Base-by-base conservation (phyloP, 345 rosid species). In the Ailanthus altissimus region DNA sequence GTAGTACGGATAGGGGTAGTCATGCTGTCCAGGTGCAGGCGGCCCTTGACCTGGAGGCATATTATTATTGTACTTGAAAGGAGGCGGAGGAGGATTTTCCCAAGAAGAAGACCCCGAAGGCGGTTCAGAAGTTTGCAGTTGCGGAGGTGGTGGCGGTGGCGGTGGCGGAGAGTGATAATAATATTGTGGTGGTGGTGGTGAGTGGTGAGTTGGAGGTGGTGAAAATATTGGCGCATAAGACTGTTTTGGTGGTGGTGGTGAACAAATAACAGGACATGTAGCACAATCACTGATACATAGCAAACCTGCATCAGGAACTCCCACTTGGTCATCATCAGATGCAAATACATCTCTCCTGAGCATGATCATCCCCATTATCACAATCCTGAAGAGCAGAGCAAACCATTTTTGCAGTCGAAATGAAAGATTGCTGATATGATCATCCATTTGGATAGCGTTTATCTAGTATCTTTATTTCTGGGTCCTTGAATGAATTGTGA, bases 1-100 rank as follows among this genome's bases (percentile, higher is more conserved):
- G 84, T 90, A 90, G 79, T 88, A 88, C 50, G 93, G 91, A 61
- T 84, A 86, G 38, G 88, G 84, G 65, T 90, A 81, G 53, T 58
- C 63, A 58, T 58, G 68, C 9, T 54, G 81, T 75, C 79, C 88
- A 2, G 75, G 38, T 11, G 46, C 26, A 2, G 88, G 88, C 18
- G 85, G 85, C 4, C 75, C 71, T 57, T 75, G 84, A n/a, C 47
- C 83, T 50, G 72, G 70, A 53, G 84, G 88, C 15, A 72, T 49
- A 32, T 77, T 78, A 64, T 60, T 76, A 57, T 75, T 60, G 79
- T 79, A 78, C 25, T 76, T 84, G 42, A 65, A 66, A 59, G 89
- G 87, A 50, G 93, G 93, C 5, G 93, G 93, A 0, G 90, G 89
- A 43, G 74, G 91, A 43, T 65, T 64, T 18, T 26, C 73, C 70